Evolutionary conservation across 2,329 filamentous ascomycete genomes (phyloP), one percentile per base, ranked within the genome.

Genomic region (Aspergillus sp.): DNA sequence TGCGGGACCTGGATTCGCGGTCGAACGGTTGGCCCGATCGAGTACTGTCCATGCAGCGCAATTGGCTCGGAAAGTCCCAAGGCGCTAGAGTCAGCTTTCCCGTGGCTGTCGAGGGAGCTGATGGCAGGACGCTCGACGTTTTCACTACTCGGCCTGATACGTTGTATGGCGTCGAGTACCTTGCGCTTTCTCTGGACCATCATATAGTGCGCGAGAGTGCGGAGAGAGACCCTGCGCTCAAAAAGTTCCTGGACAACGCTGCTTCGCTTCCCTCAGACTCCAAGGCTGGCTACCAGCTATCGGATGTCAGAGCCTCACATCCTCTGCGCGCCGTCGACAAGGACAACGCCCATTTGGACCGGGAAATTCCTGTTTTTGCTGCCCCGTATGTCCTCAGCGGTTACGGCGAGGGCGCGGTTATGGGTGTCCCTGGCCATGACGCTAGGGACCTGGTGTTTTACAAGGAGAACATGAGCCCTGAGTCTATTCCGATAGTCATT

Each of bases 351-450:
- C 45, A 59, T 30, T 35, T 61, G 11, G 40, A 49, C n/a, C 50
- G 53, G 19, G 37, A 71, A 5, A 47, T 93, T 4, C 85, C 86
- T 1, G 69, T 93, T 4, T 93, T 81, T 49, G 81, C 84, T 14
- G 84, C 86, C 7, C 80, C 85, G 0, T 93, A 93, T 51, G 86
- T 93, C 8, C 67, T 93, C 4, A 81, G 80, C 15, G 82, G 86
- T 50, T 91, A 93, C 45, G 85, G 86, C 11, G 82, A 86, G 44
- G 86, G 86, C 1, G 86, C 86, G 7, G 81, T 93, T 2, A 93
- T 94, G 86, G 86, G 86, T 26, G 86, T 93, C 5, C 86, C 86
- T 0, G 86, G 79, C 2, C 86, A 94, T 51, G 86, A 94, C 56
- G 53, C 69, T 4, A 73, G 85, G 32, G 86, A 94, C 47, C 69